phyloP scores from a whole-genome alignment of 2,329 filamentous ascomycete genomes.

The Geosmithia putterillii region DNA sequence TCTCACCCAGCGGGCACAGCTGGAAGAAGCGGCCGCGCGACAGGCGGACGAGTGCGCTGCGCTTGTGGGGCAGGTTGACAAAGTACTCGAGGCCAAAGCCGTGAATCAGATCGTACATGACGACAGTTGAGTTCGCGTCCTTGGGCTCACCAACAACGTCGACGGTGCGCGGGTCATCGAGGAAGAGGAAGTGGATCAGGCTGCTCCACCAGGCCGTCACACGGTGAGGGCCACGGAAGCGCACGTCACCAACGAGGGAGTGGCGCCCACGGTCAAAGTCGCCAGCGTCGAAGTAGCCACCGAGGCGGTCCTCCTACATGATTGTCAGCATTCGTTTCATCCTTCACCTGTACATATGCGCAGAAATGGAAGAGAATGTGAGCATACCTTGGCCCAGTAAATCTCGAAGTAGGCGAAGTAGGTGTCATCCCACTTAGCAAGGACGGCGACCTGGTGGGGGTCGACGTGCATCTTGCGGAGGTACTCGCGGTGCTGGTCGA shows the following conservation, averaged over 20 bases:
- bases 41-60: constrained; percentile 54
- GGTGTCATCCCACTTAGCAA: constrained; percentile 59
- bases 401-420: constrained; percentile 71
- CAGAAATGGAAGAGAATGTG: not conserved
- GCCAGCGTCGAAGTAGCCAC: constrained; percentile 40
- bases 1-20: constrained; percentile 45
- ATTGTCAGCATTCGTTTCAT: not conserved
- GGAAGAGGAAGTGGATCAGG: constrained; percentile 50
- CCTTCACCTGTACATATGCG: constrained; percentile 1
- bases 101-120: constrained; percentile 64
- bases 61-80: constrained; percentile 60
- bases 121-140: constrained; percentile 54
- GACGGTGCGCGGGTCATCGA: constrained; percentile 46
- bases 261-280: constrained; percentile 48
- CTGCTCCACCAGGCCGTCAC: constrained; percentile 50
- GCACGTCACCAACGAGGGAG: constrained; percentile 44
- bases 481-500: constrained; percentile 64
- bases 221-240: constrained; percentile 47
- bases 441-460: constrained; percentile 56
- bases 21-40: constrained; percentile 60
- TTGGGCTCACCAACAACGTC: constrained; percentile 59
- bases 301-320: constrained; percentile 38
- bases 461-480: constrained; percentile 56
- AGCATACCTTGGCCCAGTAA: constrained; percentile 53
- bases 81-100: constrained; percentile 63